Evolutionary conservation across 164 flowering plant species (phyloP), one percentile per base, ranked within the genome.

Genomic region (Stephania japonica): DNA sequence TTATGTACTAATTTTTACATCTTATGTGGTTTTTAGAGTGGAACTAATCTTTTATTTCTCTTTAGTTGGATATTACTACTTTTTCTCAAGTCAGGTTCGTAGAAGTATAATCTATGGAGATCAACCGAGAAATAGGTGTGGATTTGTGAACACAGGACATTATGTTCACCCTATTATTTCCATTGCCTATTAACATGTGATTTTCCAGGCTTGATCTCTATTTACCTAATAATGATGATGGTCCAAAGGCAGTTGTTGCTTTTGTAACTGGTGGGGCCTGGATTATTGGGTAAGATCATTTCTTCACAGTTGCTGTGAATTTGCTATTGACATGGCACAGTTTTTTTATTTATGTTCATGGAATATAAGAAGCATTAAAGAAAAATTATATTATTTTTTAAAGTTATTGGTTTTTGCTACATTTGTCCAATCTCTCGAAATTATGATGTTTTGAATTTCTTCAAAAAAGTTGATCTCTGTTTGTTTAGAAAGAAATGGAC

Each of bases 211-310:
- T 95, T 78, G 99, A 95, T 86, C 79, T 95, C 26, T 90, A 90
- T 83, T 75, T 93, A 63, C 99, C 99, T 1, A 69, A 66, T 77
- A 81, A 85, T 75, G 68, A 26, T 62, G 74, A 84, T 72, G 89
- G 87, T 63, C 83, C 80, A 70, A 91, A 89, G 84, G 98, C 98
- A 77, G 99, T 95, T 71, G 96, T 95, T 75, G 93, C 88, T 74
- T 95, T 95, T 84, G 85, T 95, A 42, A 95, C 98, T 75, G 98
- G 99, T 78, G 98, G 99, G 78, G 98, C 99, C 13, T 95, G 98
- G 98, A 93, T 95, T 66, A 93, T 95, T 78, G 99, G 99, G 99
- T 95, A 73, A 83, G 90, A 68, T 53, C 68, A 75, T 72, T 49
- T 8, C 8, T 42, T 19, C 24, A n/a, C 4, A 59, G 64, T 59